A percentile compares a stretch with the other conserved stretches of the same genome.
Conservation (phyloP, 768 basidiomycete species). For the Hygrophorus russula region DNA sequence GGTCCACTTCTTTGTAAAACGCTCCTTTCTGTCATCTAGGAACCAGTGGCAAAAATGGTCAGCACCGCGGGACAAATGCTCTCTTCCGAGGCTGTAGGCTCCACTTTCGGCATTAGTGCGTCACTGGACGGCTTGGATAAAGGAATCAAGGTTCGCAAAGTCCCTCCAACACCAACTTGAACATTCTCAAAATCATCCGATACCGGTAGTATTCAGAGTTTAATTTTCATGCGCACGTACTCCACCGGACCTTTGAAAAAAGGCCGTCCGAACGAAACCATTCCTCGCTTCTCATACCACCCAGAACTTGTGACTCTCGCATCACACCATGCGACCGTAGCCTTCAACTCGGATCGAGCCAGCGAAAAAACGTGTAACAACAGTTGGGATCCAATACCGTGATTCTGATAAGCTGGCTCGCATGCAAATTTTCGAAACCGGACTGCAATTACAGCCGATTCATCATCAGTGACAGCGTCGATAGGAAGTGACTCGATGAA, state of each 20-base stretch:
- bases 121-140: not conserved
- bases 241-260: constrained; percentile 1
- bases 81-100: not conserved
- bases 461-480: constrained; percentile 13
- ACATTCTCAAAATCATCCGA: not conserved
- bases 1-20: no score
- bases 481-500: constrained; percentile 34
- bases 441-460: constrained; percentile 12
- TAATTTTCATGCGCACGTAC: not conserved
- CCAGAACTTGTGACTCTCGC: constrained; percentile 30
- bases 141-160: not conserved
- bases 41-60: not conserved
- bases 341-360: constrained; percentile 28
- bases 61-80: not conserved
- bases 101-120: not conserved
- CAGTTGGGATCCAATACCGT: constrained; percentile 40
- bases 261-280: constrained; percentile 32
- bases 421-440: constrained; percentile 58
- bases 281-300: constrained; percentile 46
- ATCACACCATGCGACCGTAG: constrained; percentile 45
- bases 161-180: not conserved
- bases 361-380: constrained; percentile 28
- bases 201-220: not conserved
- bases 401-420: constrained; percentile 35
- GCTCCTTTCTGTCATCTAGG: no score